Conservation (phyloP, 441 rosid genomes). For the Erodium moschatum region DNA sequence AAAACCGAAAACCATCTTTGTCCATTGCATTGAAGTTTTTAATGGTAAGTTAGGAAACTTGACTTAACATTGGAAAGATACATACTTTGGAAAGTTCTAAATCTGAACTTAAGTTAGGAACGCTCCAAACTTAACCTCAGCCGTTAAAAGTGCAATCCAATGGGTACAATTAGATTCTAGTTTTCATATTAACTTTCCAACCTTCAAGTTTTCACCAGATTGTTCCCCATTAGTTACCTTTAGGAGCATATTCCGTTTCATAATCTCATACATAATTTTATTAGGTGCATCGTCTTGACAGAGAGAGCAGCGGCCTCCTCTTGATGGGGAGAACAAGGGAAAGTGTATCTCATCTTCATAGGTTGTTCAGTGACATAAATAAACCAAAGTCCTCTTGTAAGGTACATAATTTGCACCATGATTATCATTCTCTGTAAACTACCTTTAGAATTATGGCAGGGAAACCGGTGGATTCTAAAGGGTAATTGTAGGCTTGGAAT, state of each 20-base stretch:
- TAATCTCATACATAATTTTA: conserved; percentile 8
- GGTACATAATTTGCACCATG: conserved; percentile 29
- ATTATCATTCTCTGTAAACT: background rate
- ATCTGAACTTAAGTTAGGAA: no score
- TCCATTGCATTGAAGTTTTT: no score
- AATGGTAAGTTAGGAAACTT: no score
- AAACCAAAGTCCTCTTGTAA: conserved; percentile 41
- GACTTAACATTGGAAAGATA: no score
- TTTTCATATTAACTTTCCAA: no score
- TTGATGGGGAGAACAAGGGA: conserved; percentile 74
- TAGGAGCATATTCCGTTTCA: background rate
- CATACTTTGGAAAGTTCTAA: no score
- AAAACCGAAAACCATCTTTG: no score
- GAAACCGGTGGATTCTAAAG: background rate
- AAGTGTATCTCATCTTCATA: conserved; percentile 53
- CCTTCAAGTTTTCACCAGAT: no score
- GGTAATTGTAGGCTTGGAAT: conserved; percentile 56
- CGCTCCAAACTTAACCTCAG: no score
- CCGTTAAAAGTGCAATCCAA: no score
- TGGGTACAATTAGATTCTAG: no score
- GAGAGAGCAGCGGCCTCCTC: conserved; percentile 80
- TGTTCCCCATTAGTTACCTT: no score
- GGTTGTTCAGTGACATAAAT: conserved; percentile 49
- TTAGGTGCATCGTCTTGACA: conserved; percentile 84
- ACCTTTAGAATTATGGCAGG: background rate